A percentile compares a stretch with the other conserved stretches of the same genome.
Evolutionary conservation across 2,329 filamentous ascomycete genomes (phyloP).

Genomic region (Cercospora nicotianae): DNA sequence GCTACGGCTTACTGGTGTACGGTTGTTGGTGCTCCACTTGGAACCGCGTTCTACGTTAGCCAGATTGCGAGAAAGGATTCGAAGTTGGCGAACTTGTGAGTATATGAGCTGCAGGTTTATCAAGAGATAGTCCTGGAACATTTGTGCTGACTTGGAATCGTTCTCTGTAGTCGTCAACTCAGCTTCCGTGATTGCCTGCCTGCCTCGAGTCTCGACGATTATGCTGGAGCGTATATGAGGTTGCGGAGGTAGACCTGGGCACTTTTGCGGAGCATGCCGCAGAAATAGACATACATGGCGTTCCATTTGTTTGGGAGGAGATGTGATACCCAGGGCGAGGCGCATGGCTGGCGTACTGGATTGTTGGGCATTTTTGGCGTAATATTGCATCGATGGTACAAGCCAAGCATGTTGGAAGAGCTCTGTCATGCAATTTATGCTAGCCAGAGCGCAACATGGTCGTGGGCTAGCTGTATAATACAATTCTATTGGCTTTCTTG

Average conservation of each 20-base stretch:
- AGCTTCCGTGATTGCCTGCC: conserved; percentile 41
- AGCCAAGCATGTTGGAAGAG: not conserved
- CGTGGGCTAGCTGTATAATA: not conserved
- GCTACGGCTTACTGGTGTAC: conserved; percentile 39
- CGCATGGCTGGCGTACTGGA: not conserved
- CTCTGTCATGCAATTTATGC: not conserved
- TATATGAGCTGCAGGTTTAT: not conserved
- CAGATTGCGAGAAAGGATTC: conserved; percentile 35
- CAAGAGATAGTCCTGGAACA: too few relatives aligned
- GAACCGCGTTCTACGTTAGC: conserved; percentile 38
- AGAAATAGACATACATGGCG: not conserved
- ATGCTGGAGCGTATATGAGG: conserved; percentile 33
- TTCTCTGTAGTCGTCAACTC: conserved; percentile 33
- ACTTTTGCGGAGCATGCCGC: not conserved
- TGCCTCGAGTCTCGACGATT: conserved; percentile 38
- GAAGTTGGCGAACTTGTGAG: conserved; percentile 37
- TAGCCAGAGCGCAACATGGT: not conserved
- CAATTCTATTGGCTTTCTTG: not conserved
- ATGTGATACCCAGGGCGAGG: not conserved
- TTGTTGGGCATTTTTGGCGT: not conserved
- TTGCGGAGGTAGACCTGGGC: conserved; percentile 16
- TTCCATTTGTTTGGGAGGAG: not conserved
- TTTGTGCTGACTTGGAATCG: too few relatives aligned
- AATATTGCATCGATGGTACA: not conserved
- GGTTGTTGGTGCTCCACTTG: conserved; percentile 39